phyloP scores from a whole-genome alignment of 495 filamentous ascomycete genomes.

The Hyaloscypha variabilis region DNA sequence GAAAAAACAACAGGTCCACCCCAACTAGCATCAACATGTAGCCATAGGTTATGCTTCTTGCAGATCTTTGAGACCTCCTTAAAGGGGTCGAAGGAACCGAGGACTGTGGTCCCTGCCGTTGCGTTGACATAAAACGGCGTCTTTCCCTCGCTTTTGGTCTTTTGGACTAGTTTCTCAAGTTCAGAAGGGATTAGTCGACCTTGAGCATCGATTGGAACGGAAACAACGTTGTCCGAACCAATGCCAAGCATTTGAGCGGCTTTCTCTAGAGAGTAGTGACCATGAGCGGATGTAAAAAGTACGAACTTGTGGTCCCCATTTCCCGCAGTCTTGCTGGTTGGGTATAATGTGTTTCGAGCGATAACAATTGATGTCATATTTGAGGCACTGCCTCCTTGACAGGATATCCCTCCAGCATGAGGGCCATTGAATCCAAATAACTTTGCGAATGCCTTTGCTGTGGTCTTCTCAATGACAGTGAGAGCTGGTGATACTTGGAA shows the following conservation, averaged over 20 bases:
- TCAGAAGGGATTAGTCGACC: constrained; percentile 72
- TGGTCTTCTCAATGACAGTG: constrained; percentile 80
- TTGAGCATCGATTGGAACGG: constrained; percentile 70
- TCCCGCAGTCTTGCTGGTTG: constrained; percentile 71
- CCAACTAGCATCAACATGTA: constrained; percentile 92
- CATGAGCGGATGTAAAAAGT: constrained; percentile 86
- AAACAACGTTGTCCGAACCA: constrained; percentile 70
- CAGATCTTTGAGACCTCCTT: constrained; percentile 71
- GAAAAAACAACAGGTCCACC: constrained; percentile 86
- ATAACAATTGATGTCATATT: constrained; percentile 88
- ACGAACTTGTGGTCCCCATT: constrained; percentile 67
- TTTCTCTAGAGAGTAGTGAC: constrained; percentile 95
- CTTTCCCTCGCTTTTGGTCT: constrained; percentile 61
- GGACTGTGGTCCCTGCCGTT: constrained; percentile 91
- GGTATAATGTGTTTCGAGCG: constrained; percentile 84
- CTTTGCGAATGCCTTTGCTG: constrained; percentile 57
- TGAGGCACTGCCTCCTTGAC: constrained; percentile 82
- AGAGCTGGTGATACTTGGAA: constrained; percentile 89
- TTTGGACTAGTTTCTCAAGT: constrained; percentile 61
- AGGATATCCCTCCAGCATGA: constrained; percentile 82
- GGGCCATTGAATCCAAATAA: constrained; percentile 74
- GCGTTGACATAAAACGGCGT: constrained; percentile 96
- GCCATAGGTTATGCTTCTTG: constrained; percentile 72
- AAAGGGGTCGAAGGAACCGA: constrained; percentile 89
- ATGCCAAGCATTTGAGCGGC: constrained; percentile 86